Percentiles rank a stretch among this genome's conserved stretches.
These are phyloP conservation scores for Leptographium wingfieldii DNA, from an alignment of 2,329 filamentous ascomycete genomes.

Conservation along the genomic window DNA sequence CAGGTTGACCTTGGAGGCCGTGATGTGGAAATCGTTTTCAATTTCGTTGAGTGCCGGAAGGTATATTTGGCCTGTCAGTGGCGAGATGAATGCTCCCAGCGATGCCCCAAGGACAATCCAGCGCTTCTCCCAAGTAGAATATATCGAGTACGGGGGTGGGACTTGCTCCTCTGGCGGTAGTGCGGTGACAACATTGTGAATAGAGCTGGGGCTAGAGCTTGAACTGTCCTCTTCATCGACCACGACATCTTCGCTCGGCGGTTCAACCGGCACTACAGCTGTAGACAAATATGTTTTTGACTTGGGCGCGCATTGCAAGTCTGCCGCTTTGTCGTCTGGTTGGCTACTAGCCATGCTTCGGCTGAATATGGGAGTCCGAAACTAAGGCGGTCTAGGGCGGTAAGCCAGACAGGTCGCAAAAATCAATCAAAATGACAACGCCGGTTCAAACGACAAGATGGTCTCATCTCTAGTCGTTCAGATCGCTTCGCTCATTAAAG, in stretches of 20 bases:
- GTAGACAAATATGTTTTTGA: background rate
- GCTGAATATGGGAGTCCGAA: background rate
- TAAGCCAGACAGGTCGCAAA: background rate
- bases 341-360: background rate
- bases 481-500: background rate
- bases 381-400: background rate
- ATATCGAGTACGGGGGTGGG: constrained; percentile 22
- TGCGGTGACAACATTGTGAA: background rate
- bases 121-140: constrained; percentile 26
- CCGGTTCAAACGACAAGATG: background rate
- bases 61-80: constrained; percentile 38
- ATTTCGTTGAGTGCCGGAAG: constrained; percentile 38
- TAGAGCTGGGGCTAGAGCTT: background rate
- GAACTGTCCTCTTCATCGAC: background rate
- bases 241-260: background rate
- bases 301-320: background rate
- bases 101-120: constrained; percentile 25
- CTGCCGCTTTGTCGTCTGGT: background rate
- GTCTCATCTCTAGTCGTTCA: background rate
- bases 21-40: constrained; percentile 27
- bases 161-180: constrained; percentile 1
- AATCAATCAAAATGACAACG: background rate
- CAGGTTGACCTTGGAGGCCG: constrained; percentile 29
- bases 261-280: background rate
- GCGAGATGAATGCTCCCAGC: constrained; percentile 28